Evolutionary conservation across 306 rosid species (phyloP), one percentile per base, ranked within the genome.

Genomic region (Fagus crenata): DNA sequence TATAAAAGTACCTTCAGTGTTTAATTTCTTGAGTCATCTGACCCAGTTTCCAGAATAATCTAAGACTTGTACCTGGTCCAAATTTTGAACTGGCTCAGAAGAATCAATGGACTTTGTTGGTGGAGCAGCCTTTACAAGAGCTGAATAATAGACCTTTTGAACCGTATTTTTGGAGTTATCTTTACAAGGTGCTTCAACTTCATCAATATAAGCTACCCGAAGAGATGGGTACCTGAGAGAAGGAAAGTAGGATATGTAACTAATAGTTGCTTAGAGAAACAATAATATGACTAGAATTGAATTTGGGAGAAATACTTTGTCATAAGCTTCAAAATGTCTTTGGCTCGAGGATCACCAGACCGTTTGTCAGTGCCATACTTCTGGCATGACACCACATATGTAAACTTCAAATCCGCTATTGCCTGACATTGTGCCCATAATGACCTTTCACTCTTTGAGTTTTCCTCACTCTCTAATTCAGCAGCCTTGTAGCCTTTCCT

Each of bases 401-500:
- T 80, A 86, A 92, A 95, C 86, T 90, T 95, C 90, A 95, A 80
- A 83, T 95, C 97, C 39, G 93, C 97, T 56, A 91, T 78, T 49
- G 97, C 90, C 78, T 92, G 98, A 83, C 93, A 92, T 67, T 95
- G 89, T 37, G 88, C 89, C 95, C 92, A 82, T 76, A 90, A 73
- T 5, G 97, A 82, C 82, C 87, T 77, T 67, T 92, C 96, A 69
- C 86, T 74, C 67, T 74, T 83, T 74, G 91, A 79, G 53, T 68
- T 82, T 69, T 84, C 83, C 81, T 60, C 88, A 7, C 77, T 81
- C 73, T 90, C 87, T 53, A 86, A 84, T 80, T 90, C 97, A 70
- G 97, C 97, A 49, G 96, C 97, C 90, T 90, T 95, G 85, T 95
- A 95, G 79, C 98, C 97, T 80, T 86, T 88, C 96, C 82, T 85